Evolutionary conservation across 2,329 filamentous ascomycete species (phyloP).

Genomic region (Botryotinia globosa): DNA sequence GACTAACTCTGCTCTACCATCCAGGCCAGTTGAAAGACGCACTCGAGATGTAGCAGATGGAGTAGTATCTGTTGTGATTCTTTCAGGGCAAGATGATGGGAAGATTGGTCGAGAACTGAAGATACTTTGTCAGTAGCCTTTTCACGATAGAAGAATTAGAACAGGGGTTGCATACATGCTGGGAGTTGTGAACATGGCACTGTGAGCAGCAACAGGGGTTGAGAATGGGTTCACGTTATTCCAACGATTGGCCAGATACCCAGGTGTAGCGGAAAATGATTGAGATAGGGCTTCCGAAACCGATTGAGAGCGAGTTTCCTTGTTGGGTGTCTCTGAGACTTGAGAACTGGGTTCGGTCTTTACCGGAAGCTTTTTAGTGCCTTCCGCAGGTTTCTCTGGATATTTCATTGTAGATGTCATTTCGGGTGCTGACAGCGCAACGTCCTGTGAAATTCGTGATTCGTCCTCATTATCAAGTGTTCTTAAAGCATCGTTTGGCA

Average conservation of each 20-base stretch:
- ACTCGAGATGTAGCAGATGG: constrained; percentile 44
- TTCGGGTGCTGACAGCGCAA: not conserved
- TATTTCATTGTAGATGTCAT: not conserved
- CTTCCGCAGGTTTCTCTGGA: not conserved
- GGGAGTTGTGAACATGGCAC: constrained; percentile 39
- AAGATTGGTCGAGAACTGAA: constrained; percentile 29
- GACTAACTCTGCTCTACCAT: constrained; percentile 86
- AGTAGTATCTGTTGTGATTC: constrained; percentile 27
- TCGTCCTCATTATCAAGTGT: constrained; percentile 17
- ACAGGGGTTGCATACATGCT: constrained; percentile 43
- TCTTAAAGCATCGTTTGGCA: constrained; percentile 12
- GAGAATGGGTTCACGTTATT: constrained; percentile 51
- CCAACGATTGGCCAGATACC: constrained; percentile 51
- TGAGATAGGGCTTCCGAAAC: constrained; percentile 27
- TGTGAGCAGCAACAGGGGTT: constrained; percentile 45
- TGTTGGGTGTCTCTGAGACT: constrained; percentile 1
- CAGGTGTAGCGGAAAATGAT: constrained; percentile 37
- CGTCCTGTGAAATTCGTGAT: not conserved
- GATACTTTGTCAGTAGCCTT: constrained; percentile 13
- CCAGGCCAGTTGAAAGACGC: constrained; percentile 77
- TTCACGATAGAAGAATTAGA: not conserved
- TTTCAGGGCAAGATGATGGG: constrained; percentile 36
- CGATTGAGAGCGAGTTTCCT: constrained; percentile 27
- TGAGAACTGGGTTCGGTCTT: not conserved
- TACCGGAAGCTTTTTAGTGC: not conserved